Evolutionary conservation across 345 rosid genomes (phyloP).

Genomic region (Cardamine chenopodiifolia): DNA sequence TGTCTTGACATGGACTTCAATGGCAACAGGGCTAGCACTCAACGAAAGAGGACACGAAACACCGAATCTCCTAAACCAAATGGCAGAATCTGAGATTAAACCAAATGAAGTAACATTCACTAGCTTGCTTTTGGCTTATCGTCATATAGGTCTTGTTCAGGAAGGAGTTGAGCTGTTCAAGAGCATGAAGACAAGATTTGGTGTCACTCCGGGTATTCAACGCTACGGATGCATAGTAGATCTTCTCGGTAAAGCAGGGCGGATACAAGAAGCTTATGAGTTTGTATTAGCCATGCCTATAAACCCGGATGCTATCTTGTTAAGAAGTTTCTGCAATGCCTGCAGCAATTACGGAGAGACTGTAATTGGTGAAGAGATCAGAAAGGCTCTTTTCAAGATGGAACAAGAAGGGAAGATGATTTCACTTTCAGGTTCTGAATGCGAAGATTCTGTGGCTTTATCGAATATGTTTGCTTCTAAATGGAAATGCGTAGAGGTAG

Average conservation of each 20-base stretch:
- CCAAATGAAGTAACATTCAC: conserved; percentile 65
- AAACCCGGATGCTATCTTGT: conserved; percentile 49
- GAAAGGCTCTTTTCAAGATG: conserved; percentile 48
- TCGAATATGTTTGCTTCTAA: conserved; percentile 62
- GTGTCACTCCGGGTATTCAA: conserved; percentile 45
- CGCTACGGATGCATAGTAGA: conserved; percentile 60
- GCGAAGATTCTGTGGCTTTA: conserved; percentile 59
- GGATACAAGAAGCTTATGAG: conserved; percentile 52
- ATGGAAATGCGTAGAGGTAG: conserved; percentile 60
- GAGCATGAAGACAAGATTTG: conserved; percentile 44
- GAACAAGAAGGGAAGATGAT: conserved; percentile 23
- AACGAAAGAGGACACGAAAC: conserved; percentile 63
- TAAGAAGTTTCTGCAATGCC: conserved; percentile 57
- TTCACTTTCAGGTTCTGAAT: background rate
- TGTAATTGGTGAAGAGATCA: conserved; percentile 50
- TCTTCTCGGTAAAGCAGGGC: conserved; percentile 61
- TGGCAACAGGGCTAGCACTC: conserved; percentile 63
- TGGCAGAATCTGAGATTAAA: conserved; percentile 46
- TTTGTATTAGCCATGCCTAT: conserved; percentile 52
- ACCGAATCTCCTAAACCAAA: conserved; percentile 48
- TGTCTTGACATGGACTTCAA: conserved; percentile 68
- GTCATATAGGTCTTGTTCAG: conserved; percentile 56
- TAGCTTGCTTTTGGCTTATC: conserved; percentile 63
- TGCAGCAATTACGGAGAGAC: conserved; percentile 57
- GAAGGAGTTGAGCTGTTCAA: conserved; percentile 58